Base-by-base conservation (phyloP, 2,329 filamentous ascomycete species). In the Trichothecium sympodiale region DNA sequence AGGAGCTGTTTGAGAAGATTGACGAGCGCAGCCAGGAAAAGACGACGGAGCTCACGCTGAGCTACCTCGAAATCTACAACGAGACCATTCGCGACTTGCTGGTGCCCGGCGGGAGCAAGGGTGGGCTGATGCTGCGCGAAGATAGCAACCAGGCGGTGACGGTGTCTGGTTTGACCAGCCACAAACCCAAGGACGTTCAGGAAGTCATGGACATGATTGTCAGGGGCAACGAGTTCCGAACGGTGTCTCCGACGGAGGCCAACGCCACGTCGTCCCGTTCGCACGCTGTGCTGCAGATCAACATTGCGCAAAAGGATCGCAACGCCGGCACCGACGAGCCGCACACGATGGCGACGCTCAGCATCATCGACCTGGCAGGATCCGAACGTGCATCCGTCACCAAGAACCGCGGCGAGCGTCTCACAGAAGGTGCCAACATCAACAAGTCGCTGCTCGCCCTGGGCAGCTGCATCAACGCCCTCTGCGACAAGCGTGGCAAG, bases 191-290 rank as follows among this genome's bases (percentile, higher is more conserved):
- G 47, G 85, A 89, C 53, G 91, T 96, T 12, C 77, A 93, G 53
- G 81, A 98, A 59, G 91, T 98, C 50, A 98, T 98, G 91, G 89
- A 98, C 52, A 95, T 98, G 74, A 95, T 98, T 53, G 82, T 98
- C 37, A 77, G 80, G 54, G 91, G 91, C 43, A 98, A 98, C 58
- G 84, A 93, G 48, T 86, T 82, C 58, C 80, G 91, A 31, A 98
- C 91, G 4, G 91, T 96, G 56, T 96, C 91, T 0, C 89, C 91
- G 1, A 98, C 91, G 7, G 88, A 89, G 61, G 91, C 91, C 47
- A 98, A 98, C 55, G 89, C 91, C 14, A 95, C 91, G 1, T 98
- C 91, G 0, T 98, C 91, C 8, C 80, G 91, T 56, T 98, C 91
- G 1, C 91, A 98, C 54, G 91, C 91, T 9, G 91, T 98, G 12